Percentiles rank a stretch among this genome's conserved stretches.
phyloP scores from a whole-genome alignment of 129 eudicot species.

The Flaveria trinervia region DNA sequence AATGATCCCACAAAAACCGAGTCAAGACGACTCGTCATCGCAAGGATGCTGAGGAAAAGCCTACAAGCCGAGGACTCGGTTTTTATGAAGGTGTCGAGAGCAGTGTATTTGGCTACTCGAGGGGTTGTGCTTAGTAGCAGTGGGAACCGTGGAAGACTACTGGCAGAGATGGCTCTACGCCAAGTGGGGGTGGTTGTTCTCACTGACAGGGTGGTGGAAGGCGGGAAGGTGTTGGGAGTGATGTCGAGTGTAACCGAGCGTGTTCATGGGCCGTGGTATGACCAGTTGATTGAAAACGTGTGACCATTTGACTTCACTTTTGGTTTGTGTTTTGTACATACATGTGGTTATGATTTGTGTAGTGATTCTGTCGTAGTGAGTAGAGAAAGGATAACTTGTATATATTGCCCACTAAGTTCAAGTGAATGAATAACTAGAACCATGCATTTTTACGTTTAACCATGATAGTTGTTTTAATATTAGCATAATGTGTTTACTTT shows the following conservation, averaged over 20 bases:
- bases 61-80: slow-evolving; percentile 76
- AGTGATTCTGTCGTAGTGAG: slow-evolving; percentile 14
- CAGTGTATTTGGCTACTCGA: slow-evolving; percentile 69
- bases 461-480: too few species aligned
- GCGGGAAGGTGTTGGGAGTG: slow-evolving; percentile 61
- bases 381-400: slow-evolving; percentile 16
- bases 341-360: slow-evolving; percentile 37
- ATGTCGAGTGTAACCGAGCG: slow-evolving; percentile 59
- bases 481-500: neutral
- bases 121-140: slow-evolving; percentile 74
- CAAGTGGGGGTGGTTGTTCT: slow-evolving; percentile 71
- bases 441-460: too few species aligned
- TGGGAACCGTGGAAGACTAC: slow-evolving; percentile 51
- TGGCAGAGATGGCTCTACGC: slow-evolving; percentile 65
- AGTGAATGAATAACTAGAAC: neutral
- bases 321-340: slow-evolving; percentile 27
- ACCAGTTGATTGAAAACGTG: slow-evolving; percentile 42
- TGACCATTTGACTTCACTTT: slow-evolving; percentile 21
- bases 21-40: slow-evolving; percentile 57
- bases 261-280: slow-evolving; percentile 87
- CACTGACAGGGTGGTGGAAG: slow-evolving; percentile 52
- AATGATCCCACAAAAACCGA: slow-evolving; percentile 36
- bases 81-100: slow-evolving; percentile 62
- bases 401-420: neutral
- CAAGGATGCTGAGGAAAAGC: slow-evolving; percentile 70